Conservation (phyloP, 176 grass and related monocot genomes). For the Carex parvula region DNA sequence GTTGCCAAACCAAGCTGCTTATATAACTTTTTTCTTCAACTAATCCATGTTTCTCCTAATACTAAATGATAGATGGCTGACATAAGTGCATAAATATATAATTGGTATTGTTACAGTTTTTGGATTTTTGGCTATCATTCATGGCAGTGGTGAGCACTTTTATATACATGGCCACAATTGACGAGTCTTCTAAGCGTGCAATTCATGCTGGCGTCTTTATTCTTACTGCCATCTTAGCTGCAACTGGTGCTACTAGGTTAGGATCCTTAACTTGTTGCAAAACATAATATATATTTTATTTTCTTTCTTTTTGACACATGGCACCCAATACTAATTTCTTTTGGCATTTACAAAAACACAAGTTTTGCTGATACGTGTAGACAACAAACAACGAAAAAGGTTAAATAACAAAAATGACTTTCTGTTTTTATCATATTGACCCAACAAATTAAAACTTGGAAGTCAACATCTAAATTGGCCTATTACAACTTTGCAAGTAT, state of each 20-base stretch:
- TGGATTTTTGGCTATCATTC: slow-evolving; percentile 98
- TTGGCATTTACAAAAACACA: background rate
- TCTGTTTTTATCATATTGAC: background rate
- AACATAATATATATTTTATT: background rate
- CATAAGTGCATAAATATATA: slow-evolving; percentile 7
- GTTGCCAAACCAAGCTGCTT: background rate
- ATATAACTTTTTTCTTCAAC: background rate
- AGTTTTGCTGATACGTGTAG: background rate
- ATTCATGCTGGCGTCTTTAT: slow-evolving; percentile 86
- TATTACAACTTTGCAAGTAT: slow-evolving; percentile 9
- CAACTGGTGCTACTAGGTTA: slow-evolving; percentile 79
- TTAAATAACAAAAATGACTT: background rate
- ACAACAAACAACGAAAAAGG: background rate
- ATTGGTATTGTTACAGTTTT: slow-evolving; percentile 51
- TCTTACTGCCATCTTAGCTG: slow-evolving; percentile 86
- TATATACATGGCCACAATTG: slow-evolving; percentile 90
- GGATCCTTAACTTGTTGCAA: background rate
- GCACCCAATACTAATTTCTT: background rate
- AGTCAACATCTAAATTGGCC: background rate
- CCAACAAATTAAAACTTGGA: background rate
- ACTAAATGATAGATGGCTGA: background rate
- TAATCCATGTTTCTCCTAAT: background rate
- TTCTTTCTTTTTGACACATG: background rate
- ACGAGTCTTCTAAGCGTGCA: slow-evolving; percentile 76
- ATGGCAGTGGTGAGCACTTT: slow-evolving; percentile 97